A percentile compares a stretch with the other conserved stretches of the same genome.
Conservation (phyloP, 345 rosid species). For the Pugionium cornutum region DNA sequence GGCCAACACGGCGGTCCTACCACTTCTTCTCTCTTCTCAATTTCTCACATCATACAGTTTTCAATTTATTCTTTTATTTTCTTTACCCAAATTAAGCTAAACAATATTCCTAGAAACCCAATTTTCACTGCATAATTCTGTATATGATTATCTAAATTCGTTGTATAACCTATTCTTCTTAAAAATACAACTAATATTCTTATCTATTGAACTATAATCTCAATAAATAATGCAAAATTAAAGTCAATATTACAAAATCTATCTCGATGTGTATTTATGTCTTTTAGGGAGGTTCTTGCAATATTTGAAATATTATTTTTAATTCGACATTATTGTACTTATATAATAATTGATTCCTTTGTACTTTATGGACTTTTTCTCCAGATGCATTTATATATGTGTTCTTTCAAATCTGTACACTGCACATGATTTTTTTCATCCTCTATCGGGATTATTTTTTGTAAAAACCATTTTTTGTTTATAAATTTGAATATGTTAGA, state of each 20-base stretch:
- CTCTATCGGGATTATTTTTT: too few relatives aligned
- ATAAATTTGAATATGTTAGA: too few relatives aligned
- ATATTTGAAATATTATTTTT: conserved; percentile 10
- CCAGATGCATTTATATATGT: conserved; percentile 12
- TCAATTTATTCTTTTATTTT: not conserved
- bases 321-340: conserved; percentile 27
- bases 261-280: too few relatives aligned
- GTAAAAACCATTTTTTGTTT: too few relatives aligned
- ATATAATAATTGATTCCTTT: conserved; percentile 4
- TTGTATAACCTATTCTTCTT: too few relatives aligned
- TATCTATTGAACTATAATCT: not conserved
- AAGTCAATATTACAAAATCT: not conserved
- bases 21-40: conserved; percentile 27
- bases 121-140: not conserved
- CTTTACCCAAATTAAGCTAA: conserved; percentile 7
- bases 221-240: not conserved
- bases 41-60: conserved; percentile 12
- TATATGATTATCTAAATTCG: not conserved
- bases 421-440: not conserved
- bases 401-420: conserved; percentile 21
- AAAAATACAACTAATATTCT: too few relatives aligned
- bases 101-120: not conserved
- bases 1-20: conserved; percentile 36
- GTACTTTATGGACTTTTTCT: conserved; percentile 27
- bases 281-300: too few relatives aligned